These are phyloP conservation scores for Malassezia slooffiae DNA, from an alignment of 1,284 basidiomycete genomes.

Conservation along the genomic window DNA sequence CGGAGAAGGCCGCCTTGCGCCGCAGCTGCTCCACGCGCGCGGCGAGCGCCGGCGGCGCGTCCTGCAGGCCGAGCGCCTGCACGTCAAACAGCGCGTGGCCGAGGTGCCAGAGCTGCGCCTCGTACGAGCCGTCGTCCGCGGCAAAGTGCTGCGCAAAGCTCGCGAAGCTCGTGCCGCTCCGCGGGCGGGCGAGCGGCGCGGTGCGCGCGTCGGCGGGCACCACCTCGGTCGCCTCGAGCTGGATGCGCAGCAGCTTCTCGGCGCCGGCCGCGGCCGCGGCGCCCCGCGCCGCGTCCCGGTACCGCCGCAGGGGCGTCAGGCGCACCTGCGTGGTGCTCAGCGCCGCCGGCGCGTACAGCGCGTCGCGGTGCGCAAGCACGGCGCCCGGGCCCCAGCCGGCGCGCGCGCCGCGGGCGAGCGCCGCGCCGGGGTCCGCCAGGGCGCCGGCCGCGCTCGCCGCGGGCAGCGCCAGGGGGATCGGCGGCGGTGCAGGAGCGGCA, in stretches of 20 bases:
- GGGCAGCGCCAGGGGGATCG: slow-evolving; percentile 2
- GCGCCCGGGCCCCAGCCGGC: slow-evolving; percentile 81
- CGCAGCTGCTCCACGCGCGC: slow-evolving; percentile 58
- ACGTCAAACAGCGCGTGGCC: slow-evolving; percentile 84
- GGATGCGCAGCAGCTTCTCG: slow-evolving; percentile 64
- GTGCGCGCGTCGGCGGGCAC: slow-evolving; percentile 50
- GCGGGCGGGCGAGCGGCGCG: slow-evolving; percentile 50
- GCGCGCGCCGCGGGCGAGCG: slow-evolving; percentile 76
- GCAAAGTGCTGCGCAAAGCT: slow-evolving; percentile 68
- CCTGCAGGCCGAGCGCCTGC: slow-evolving; percentile 58
- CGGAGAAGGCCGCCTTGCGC: slow-evolving; percentile 68
- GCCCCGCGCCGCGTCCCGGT: neutral
- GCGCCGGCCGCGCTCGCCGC: neutral
- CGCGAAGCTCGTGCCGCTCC: slow-evolving; percentile 59
- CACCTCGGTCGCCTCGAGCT: slow-evolving; percentile 66
- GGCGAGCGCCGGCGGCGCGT: slow-evolving; percentile 53
- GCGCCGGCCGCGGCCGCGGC: slow-evolving; percentile 1
- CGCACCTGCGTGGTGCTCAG: neutral
- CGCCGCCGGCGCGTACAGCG: neutral
- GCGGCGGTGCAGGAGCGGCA: neutral
- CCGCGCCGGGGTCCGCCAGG: slow-evolving; percentile 67
- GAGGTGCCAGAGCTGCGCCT: slow-evolving; percentile 66
- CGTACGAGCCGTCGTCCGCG: slow-evolving; percentile 57
- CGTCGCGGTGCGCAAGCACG: slow-evolving; percentile 62
- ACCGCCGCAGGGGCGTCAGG: neutral